Conservation (phyloP, 2,329 filamentous ascomycete genomes). For the Calonectria henricotiae region DNA sequence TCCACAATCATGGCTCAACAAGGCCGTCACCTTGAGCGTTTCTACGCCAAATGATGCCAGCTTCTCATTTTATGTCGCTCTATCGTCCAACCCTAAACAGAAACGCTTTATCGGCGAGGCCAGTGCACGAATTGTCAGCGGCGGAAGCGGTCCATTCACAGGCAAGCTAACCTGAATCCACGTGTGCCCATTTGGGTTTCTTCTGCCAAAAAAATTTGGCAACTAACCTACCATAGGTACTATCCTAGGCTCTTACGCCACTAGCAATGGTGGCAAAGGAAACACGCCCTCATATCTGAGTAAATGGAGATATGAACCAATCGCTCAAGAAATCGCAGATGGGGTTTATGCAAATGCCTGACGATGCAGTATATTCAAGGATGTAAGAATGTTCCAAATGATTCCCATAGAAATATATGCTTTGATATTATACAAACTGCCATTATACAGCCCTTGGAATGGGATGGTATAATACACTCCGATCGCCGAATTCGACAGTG, state of each 20-base stretch:
- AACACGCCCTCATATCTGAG: slow-evolving; percentile 4
- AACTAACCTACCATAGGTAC: not conserved
- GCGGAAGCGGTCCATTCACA: not conserved
- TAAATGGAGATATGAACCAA: not conserved
- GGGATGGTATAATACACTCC: no score
- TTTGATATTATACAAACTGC: no score
- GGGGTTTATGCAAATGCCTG: not conserved
- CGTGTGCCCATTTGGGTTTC: not conserved
- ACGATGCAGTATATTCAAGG: not conserved
- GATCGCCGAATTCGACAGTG: no score
- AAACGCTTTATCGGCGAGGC: not conserved
- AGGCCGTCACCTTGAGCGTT: slow-evolving; percentile 2
- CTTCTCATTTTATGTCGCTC: slow-evolving; percentile 10
- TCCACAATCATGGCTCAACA: slow-evolving; percentile 24
- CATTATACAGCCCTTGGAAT: no score
- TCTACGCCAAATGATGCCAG: not conserved
- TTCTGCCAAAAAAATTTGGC: not conserved
- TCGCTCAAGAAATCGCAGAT: slow-evolving; percentile 8
- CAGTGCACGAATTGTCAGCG: not conserved
- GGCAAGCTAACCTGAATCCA: not conserved
- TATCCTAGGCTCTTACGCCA: slow-evolving; percentile 9
- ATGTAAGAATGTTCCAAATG: no score
- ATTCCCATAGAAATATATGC: no score
- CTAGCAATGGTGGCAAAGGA: slow-evolving; percentile 14
- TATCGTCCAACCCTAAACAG: not conserved